A percentile compares a stretch with the other conserved stretches of the same genome.
Evolutionary conservation across 805 yeast genomes (phyloP).

Genomic region (Yarrowia yakushimensis): DNA sequence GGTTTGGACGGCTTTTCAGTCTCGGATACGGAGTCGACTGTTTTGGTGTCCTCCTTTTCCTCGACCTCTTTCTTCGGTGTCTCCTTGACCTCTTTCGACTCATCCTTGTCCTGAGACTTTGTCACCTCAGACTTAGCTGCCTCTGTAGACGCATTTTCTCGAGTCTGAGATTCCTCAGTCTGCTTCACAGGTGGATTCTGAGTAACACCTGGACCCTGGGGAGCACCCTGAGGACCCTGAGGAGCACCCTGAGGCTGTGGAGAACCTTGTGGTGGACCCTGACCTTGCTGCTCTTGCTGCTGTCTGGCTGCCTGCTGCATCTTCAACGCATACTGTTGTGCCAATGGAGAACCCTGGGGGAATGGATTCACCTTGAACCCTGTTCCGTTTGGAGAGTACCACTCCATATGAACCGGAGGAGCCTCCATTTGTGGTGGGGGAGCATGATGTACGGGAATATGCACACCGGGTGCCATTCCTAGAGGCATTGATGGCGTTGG

Average conservation of each 20-base stretch:
- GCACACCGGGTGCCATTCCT: background rate
- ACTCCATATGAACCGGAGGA: constrained; percentile 1
- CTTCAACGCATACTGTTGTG: constrained; percentile 4
- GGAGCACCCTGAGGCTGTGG: background rate
- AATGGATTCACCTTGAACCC: constrained; percentile 16
- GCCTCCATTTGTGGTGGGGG: background rate
- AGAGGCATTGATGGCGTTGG: background rate
- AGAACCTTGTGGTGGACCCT: background rate
- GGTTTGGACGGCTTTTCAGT: background rate
- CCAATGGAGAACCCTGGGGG: background rate
- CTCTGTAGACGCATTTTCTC: background rate
- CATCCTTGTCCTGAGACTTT: background rate
- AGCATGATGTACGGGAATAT: background rate
- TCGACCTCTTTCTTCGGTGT: no score
- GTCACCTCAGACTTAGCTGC: no score
- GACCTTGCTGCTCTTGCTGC: background rate
- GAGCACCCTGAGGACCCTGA: background rate
- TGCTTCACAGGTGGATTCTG: background rate
- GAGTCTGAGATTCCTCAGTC: background rate
- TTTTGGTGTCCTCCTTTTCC: background rate
- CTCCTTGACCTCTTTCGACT: no score
- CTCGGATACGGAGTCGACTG: background rate
- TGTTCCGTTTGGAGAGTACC: background rate
- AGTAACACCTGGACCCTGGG: background rate
- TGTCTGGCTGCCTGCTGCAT: background rate